Conservation (phyloP, 2,329 filamentous ascomycete species). For the Diatrype stigma region DNA sequence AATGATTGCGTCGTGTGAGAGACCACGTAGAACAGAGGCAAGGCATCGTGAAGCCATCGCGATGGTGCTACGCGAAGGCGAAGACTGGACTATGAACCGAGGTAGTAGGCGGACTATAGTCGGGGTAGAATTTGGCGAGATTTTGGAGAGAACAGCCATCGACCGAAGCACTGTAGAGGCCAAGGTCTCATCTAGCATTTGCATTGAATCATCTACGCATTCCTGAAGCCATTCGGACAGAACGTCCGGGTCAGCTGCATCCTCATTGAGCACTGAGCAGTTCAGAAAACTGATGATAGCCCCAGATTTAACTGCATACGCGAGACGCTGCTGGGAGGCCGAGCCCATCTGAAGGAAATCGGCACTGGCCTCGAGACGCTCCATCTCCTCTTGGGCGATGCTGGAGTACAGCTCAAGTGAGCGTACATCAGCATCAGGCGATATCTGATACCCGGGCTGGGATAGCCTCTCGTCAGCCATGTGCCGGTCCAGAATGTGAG, state of each 20-base stretch:
- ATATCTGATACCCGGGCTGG: conserved; percentile 35
- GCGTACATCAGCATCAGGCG: conserved; percentile 47
- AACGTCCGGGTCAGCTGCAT: conserved; percentile 72
- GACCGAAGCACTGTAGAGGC: conserved; percentile 75
- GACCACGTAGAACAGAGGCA: conserved; percentile 71
- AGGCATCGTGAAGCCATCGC: conserved; percentile 78
- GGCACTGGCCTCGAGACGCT: conserved; percentile 78
- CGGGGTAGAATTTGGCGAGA: conserved; percentile 69
- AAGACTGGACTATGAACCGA: conserved; percentile 81
- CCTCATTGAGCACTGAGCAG: conserved; percentile 77
- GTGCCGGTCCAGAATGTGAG: conserved; percentile 70
- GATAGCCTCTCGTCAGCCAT: conserved; percentile 53
- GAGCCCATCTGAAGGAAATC: conserved; percentile 88
- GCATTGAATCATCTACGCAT: conserved; percentile 69
- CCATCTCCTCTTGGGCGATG: conserved; percentile 78
- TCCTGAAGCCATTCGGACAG: conserved; percentile 84
- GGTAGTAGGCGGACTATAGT: conserved; percentile 75
- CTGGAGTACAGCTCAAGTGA: conserved; percentile 63
- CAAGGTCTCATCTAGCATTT: conserved; percentile 76
- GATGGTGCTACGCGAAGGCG: conserved; percentile 64
- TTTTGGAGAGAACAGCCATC: conserved; percentile 75
- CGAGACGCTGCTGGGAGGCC: conserved; percentile 78
- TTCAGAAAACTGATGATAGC: conserved; percentile 81
- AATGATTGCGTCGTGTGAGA: conserved; percentile 91
- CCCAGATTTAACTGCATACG: conserved; percentile 79